Conservation (phyloP, 371 early-diverging fungal genomes). For the Amoeboaphelidium occidentale region DNA sequence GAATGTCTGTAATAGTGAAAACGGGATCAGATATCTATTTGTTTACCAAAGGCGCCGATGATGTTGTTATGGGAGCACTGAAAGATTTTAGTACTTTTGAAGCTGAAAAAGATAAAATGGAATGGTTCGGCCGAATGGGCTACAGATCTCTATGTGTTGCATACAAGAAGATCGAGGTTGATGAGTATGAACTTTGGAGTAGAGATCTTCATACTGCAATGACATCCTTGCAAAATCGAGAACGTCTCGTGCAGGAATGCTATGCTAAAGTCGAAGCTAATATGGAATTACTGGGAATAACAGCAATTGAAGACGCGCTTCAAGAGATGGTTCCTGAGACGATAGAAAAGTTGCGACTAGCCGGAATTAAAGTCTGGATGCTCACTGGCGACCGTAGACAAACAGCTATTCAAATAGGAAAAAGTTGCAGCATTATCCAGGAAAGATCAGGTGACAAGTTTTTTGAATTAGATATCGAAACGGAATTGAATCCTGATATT, state of each 20-base stretch:
- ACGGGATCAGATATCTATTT: constrained; percentile 8
- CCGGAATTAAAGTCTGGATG: constrained; percentile 21
- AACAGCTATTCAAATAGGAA: constrained; percentile 18
- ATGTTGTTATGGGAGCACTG: constrained; percentile 17
- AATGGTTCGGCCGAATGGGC: constrained; percentile 11
- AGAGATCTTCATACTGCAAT: constrained; percentile 10
- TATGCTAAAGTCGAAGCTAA: constrained; percentile 15
- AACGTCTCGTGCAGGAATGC: constrained; percentile 10
- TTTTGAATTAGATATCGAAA: background rate
- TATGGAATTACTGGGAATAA: constrained; percentile 21
- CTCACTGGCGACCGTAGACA: constrained; percentile 25
- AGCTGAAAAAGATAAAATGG: constrained; percentile 8
- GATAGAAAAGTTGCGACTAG: constrained; percentile 18
- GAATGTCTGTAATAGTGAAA: constrained; percentile 20
- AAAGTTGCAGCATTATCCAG: constrained; percentile 5
- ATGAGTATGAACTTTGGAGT: constrained; percentile 11
- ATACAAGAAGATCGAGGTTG: constrained; percentile 6
- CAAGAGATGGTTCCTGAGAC: constrained; percentile 31
- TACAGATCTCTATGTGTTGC: constrained; percentile 17
- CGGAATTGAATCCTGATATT: background rate
- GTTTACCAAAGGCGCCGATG: constrained; percentile 36
- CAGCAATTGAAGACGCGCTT: constrained; percentile 39
- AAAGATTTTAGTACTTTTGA: background rate
- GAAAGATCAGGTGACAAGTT: constrained; percentile 6
- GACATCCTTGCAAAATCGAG: constrained; percentile 10